phyloP scores from a whole-genome alignment of 306 rosid species.

The Lotus japonicus region DNA sequence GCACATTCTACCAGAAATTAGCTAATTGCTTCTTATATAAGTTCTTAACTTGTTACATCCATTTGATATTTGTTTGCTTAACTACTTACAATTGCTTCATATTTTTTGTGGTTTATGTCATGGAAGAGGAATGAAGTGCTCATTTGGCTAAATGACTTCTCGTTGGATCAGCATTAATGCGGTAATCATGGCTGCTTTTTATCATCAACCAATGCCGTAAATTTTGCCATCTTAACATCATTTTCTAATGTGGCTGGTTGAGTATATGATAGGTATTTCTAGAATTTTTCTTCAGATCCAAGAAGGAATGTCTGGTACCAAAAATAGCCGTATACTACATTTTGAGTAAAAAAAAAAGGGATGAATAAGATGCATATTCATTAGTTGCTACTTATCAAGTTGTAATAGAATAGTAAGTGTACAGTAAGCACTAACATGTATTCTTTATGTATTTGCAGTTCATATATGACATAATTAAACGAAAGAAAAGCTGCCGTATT shows the following conservation, averaged over 20 bases:
- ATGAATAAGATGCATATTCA: neutral
- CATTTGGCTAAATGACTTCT: constrained; percentile 77
- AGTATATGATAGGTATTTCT: neutral
- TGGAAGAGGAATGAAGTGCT: constrained; percentile 86
- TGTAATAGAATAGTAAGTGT: neutral
- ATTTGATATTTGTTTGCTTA: constrained; percentile 2
- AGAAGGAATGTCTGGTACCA: neutral
- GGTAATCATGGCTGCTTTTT: neutral
- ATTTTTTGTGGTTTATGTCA: constrained; percentile 27
- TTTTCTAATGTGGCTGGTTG: neutral
- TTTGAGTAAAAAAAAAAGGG: neutral
- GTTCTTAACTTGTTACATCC: neutral
- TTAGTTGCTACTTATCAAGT: neutral
- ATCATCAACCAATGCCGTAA: neutral
- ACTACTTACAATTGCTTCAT: neutral
- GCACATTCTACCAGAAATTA: neutral
- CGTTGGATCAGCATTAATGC: constrained; percentile 45
- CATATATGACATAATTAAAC: no score
- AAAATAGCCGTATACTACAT: neutral
- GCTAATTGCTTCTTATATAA: neutral
- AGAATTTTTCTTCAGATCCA: neutral
- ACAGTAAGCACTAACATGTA: neutral
- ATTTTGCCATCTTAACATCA: neutral
- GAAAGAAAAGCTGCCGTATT: no score
- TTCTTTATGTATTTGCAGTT: neutral